Evolutionary conservation across 768 basidiomycete genomes (phyloP), one percentile per base, ranked within the genome.

Genomic region (Naematelia aurantialba): DNA sequence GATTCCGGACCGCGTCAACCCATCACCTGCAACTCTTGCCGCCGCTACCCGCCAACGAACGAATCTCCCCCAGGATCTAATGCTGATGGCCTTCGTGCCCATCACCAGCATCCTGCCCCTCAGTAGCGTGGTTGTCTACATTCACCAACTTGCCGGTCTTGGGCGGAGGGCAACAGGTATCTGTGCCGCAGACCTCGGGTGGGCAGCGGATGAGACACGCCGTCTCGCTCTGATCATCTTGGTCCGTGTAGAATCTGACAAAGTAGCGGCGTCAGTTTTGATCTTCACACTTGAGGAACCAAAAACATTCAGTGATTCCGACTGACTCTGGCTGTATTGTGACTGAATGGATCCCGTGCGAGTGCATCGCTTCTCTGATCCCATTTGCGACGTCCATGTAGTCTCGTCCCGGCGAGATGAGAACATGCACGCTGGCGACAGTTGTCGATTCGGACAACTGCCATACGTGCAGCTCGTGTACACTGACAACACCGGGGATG

Each of bases 391-490:
- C 84, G 1, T 83, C 85, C 89, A 97, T 97, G 74, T 97, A 98
- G 69, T 96, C 92, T 56, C 85, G 82, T 21, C 84, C 84, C 50
- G 86, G 82, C 39, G 85, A 85, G 5, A 91, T 85, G 67, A 89
- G 83, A 49, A 99, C 90, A 78, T 99, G 96, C 24, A 99, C 94
- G 1, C 89, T 93, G 10, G 93, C 93, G 45, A 99, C 88, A 55
- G 92, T 85, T 75, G 96, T 97, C 57, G 84, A 85, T 78, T 99
- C 96, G 10, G 91, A 93, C 49, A 99, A 83, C 70, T 94, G 91
- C 96, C 96, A 99, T 54, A 98, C 85, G 78, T 99, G 96, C 25
- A 99, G 82, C 73, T 79, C 78, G 69, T 98, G 96, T 26, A 98
- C 80, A 22, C 88, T 89, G 53, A 86, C 78, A 25, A 93, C 96